A percentile compares a stretch with the other conserved stretches of the same genome.
These are phyloP conservation scores for Paspalum notatum DNA, from an alignment of 176 grass and related monocot species.

Conservation along the genomic window DNA sequence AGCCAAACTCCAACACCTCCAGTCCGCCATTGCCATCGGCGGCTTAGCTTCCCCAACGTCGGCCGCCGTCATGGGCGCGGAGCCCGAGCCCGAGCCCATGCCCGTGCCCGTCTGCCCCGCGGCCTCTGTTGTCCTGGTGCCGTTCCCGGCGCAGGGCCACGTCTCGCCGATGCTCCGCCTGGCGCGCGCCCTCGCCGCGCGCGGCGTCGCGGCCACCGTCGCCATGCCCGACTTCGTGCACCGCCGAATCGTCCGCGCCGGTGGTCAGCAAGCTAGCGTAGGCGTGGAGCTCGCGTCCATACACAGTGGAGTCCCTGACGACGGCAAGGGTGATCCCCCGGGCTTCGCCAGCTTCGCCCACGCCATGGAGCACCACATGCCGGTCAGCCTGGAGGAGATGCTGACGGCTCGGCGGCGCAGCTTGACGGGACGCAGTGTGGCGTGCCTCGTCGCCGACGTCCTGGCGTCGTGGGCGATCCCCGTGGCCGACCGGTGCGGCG, in stretches of 20 bases:
- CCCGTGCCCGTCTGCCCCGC: background rate
- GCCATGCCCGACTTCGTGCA: conserved; percentile 66
- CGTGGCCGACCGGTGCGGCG: conserved; percentile 48
- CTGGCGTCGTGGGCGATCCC: conserved; percentile 70
- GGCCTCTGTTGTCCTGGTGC: conserved; percentile 45
- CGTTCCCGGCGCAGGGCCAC: conserved; percentile 76
- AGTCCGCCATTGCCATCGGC: background rate
- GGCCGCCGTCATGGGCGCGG: conserved; percentile 16
- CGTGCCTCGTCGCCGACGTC: conserved; percentile 57
- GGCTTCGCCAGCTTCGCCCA: conserved; percentile 40
- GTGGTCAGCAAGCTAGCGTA: background rate
- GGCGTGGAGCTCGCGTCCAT: conserved; percentile 25
- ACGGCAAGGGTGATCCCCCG: conserved; percentile 25
- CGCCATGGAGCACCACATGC: conserved; percentile 62
- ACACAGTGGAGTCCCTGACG: conserved; percentile 20
- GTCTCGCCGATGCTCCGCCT: conserved; percentile 67
- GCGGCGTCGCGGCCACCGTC: conserved; percentile 48
- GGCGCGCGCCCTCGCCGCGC: conserved; percentile 44
- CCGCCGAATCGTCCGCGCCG: conserved; percentile 30
- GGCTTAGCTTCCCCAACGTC: background rate
- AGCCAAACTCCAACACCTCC: background rate
- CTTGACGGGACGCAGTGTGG: background rate
- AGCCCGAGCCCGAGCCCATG: background rate
- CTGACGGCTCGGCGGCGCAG: background rate
- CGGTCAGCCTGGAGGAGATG: conserved; percentile 39